Conservation (phyloP, 164 flowering plant species). For the Paratinospora sagittata region DNA sequence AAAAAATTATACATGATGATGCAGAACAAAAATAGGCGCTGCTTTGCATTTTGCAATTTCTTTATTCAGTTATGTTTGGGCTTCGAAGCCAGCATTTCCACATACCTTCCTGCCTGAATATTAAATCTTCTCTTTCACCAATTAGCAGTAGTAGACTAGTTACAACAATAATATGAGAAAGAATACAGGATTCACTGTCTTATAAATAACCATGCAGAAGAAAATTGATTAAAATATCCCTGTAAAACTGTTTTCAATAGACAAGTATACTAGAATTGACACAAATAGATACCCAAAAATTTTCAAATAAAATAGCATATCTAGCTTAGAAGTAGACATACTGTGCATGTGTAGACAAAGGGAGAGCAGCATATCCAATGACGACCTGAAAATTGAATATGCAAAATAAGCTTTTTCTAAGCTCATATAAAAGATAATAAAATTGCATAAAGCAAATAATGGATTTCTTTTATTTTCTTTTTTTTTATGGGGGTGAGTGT, state of each 20-base stretch:
- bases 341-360: constrained; percentile 83
- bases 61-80: no score
- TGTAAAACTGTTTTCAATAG: not conserved
- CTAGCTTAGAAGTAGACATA: constrained; percentile 21
- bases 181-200: not conserved
- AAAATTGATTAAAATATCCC: not conserved
- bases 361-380: constrained; percentile 86
- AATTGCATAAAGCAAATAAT: not conserved
- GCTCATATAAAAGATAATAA: not conserved
- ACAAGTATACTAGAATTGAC: not conserved
- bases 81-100: no score
- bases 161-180: not conserved
- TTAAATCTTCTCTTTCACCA: no score
- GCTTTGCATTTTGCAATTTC: no score
- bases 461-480: not conserved
- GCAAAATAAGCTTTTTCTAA: not conserved
- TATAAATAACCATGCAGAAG: not conserved
- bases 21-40: no score
- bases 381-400: constrained; percentile 55
- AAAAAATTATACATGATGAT: no score
- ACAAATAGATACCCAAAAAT: not conserved
- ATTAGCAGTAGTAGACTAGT: no score
- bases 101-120: no score
- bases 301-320: not conserved
- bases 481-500: no score